These are phyloP conservation scores for Arthrobotrys megalospora DNA, from an alignment of 2,329 filamentous ascomycete genomes.

Conservation along the genomic window DNA sequence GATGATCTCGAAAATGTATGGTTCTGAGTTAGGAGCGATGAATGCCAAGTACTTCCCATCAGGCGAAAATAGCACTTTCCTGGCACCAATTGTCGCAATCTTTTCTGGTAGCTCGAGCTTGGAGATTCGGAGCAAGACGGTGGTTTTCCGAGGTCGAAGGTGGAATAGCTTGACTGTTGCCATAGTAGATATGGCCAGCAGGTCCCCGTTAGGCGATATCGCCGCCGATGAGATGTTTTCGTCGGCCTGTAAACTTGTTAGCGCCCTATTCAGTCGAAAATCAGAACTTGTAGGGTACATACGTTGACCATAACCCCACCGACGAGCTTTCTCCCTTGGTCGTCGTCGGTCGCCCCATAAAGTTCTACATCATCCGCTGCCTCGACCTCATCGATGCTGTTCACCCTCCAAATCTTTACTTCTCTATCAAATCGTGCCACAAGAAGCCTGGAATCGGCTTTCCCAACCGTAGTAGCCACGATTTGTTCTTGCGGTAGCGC, in stretches of 20 bases:
- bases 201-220: slow-evolving; percentile 78
- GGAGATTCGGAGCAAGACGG: slow-evolving; percentile 46
- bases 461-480: slow-evolving; percentile 75
- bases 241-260: slow-evolving; percentile 73
- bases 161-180: slow-evolving; percentile 84
- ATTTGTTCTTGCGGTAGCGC: slow-evolving; percentile 84
- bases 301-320: slow-evolving; percentile 76
- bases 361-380: slow-evolving; percentile 66
- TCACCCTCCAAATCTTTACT: slow-evolving; percentile 83
- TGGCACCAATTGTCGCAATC: slow-evolving; percentile 76
- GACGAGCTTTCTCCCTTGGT: slow-evolving; percentile 74
- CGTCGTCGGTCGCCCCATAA: slow-evolving; percentile 67
- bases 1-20: slow-evolving; percentile 62
- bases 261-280: slow-evolving; percentile 25
- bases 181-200: slow-evolving; percentile 83
- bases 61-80: slow-evolving; percentile 78
- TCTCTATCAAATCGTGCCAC: slow-evolving; percentile 94
- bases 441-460: slow-evolving; percentile 78
- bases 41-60: slow-evolving; percentile 79
- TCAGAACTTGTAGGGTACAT: slow-evolving; percentile 34
- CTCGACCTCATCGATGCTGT: slow-evolving; percentile 69
- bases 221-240: slow-evolving; percentile 84
- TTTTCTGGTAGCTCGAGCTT: slow-evolving; percentile 52
- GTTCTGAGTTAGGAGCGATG: slow-evolving; percentile 69
- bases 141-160: slow-evolving; percentile 71